Conservation (phyloP, 2,329 filamentous ascomycete genomes). For the Colletotrichum paranaense region DNA sequence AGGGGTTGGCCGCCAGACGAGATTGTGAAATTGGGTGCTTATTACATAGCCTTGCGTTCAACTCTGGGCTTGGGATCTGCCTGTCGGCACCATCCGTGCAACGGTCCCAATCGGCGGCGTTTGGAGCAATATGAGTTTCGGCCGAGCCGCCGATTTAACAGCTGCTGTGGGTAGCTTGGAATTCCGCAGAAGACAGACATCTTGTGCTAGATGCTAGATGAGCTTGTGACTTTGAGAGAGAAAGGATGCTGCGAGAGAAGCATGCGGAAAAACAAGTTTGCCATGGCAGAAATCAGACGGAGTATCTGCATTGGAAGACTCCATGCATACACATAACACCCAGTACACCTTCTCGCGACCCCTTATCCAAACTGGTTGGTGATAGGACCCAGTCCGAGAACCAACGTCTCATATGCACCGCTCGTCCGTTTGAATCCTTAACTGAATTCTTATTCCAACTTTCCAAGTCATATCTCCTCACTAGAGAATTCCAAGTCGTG, state of each 20-base stretch:
- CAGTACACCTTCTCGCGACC: not conserved
- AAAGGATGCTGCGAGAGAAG: not conserved
- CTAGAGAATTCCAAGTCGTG: not conserved
- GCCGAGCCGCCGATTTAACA: not conserved
- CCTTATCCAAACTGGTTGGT: not conserved
- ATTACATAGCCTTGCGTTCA: not conserved
- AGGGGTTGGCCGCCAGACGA: too few species aligned
- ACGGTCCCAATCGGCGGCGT: not conserved
- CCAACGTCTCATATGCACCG: slow-evolving; percentile 5
- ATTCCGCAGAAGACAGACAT: not conserved
- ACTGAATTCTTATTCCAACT: not conserved
- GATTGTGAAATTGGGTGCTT: too few species aligned
- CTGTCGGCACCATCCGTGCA: slow-evolving; percentile 19
- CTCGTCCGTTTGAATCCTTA: not conserved
- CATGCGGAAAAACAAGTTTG: not conserved
- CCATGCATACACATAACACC: not conserved
- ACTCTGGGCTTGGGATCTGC: not conserved
- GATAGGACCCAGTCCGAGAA: slow-evolving; percentile 20
- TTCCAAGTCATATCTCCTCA: not conserved
- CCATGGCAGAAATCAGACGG: not conserved
- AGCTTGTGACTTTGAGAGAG: not conserved
- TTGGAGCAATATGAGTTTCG: slow-evolving; percentile 18
- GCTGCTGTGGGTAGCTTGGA: not conserved
- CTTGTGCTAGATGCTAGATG: too few species aligned
- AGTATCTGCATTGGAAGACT: not conserved